Evolutionary conservation across 495 filamentous ascomycete species (phyloP), one percentile per base, ranked within the genome.

Genomic region (Durotheca rogersii): DNA sequence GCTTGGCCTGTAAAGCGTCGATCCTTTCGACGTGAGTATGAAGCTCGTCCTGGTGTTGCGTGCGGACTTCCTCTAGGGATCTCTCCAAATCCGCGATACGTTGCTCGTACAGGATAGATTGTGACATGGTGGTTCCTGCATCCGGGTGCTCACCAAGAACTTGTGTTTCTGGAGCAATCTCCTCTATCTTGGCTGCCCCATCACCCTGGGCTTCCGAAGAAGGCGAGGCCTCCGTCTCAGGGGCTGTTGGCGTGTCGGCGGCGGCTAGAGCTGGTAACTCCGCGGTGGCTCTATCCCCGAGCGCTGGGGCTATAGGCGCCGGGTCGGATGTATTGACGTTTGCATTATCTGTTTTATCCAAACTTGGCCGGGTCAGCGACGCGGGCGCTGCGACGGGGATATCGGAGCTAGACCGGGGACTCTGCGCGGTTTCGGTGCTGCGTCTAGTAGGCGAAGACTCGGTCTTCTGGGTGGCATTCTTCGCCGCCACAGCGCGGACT

Each of bases 1-100:
- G 74, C 62, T 96, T 96, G 5, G 88, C 81, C 64, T 96, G 87
- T 7, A 98, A 73, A 14, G 94, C 87, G 69, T 97, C 93, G 30
- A 97, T 95, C 2, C 88, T 83, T 68, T 96, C 93, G 9, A 91
- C 80, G 48, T 94, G 91, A 7, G 72, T 77, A 56, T 93, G 82
- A 12, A 86, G 76, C 62, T 96, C 90, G 60, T 90, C 87, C 46
- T 89, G 88, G 60, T 86, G 76, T 40, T 84, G 81, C 18, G 74
- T 64, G 35, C 87, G 80, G 2, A 79, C 70, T 17, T 74, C 75
- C 40, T 86, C 80, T 30, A 83, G 68, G n/a, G 84, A 74, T 14
- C 74, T 71, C 38, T 76, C 75, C 31, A 84, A 58, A 11, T 80
- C 71, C 32, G 71, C 67, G 10, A 85, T 62, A 3, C 65, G 62